Evolutionary conservation across 306 rosid species (phyloP).

Genomic region (Rosa multiflora): DNA sequence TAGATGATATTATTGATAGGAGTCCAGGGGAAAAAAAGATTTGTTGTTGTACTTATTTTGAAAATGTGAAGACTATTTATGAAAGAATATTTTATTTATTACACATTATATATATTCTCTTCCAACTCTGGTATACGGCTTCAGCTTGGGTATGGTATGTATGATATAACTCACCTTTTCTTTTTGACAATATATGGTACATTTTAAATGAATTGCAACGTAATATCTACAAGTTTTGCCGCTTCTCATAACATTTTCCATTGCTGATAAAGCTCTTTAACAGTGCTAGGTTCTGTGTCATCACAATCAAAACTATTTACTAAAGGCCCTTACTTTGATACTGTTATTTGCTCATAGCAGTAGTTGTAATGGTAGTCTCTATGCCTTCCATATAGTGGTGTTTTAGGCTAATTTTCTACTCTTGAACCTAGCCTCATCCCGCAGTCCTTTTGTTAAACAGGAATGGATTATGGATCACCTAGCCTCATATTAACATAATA

Average conservation of each 20-base stretch:
- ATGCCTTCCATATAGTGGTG: too few species aligned
- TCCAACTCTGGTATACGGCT: background rate
- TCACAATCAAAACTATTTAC: too few species aligned
- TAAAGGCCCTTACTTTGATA: background rate
- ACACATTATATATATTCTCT: background rate
- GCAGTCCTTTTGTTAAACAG: too few species aligned
- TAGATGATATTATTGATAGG: conserved; percentile 11
- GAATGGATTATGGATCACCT: too few species aligned
- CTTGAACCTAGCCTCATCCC: too few species aligned
- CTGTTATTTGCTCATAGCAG: background rate
- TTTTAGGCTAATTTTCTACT: too few species aligned
- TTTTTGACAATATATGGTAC: too few species aligned
- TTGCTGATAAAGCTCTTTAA: background rate
- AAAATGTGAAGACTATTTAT: background rate
- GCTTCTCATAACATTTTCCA: background rate
- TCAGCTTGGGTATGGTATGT: background rate
- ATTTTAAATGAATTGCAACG: too few species aligned
- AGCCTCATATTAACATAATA: too few species aligned
- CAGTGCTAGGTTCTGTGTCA: background rate
- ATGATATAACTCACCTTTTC: too few species aligned
- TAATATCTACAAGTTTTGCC: background rate
- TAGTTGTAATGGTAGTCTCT: too few species aligned
- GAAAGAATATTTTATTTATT: conserved; percentile 3
- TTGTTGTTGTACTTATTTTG: conserved; percentile 2
- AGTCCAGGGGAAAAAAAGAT: background rate